Evolutionary conservation across 129 eudicot species (phyloP).

Genomic region (Rutidosis leptorrhynchoides): DNA sequence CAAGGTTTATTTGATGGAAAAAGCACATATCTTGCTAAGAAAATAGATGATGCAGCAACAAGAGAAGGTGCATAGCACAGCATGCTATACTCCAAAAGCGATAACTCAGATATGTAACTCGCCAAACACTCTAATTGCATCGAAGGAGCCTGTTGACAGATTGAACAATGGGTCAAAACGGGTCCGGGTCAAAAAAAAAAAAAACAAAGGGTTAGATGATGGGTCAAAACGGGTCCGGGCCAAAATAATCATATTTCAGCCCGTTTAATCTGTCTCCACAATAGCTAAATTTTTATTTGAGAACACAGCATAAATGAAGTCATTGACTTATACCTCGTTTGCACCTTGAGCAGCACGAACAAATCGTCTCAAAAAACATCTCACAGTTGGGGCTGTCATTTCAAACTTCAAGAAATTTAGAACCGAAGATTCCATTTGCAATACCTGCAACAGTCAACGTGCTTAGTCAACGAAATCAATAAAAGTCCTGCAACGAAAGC

Average conservation of each 20-base stretch:
- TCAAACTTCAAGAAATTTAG: conserved; percentile 86
- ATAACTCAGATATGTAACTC: conserved; percentile 80
- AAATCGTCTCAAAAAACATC: conserved; percentile 91
- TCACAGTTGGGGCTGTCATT: conserved; percentile 85
- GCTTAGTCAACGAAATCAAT: conserved; percentile 16
- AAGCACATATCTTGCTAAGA: conserved; percentile 69
- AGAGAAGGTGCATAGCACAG: conserved; percentile 72
- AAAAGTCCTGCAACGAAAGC: background rate
- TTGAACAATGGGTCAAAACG: background rate
- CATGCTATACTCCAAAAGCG: conserved; percentile 83
- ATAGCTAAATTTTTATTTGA: background rate
- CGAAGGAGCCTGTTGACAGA: conserved; percentile 52
- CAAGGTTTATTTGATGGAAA: conserved; percentile 67
- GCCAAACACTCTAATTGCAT: conserved; percentile 89
- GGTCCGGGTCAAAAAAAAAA: background rate
- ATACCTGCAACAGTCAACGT: conserved; percentile 44
- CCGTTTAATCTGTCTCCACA: too few relatives aligned
- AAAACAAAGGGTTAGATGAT: background rate
- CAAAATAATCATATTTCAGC: too few relatives aligned
- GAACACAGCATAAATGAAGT: background rate
- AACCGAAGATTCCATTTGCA: conserved; percentile 87
- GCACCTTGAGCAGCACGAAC: conserved; percentile 83
- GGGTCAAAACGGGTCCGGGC: background rate
- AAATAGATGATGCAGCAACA: conserved; percentile 82
- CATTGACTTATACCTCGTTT: conserved; percentile 52